A percentile compares a stretch with the other conserved stretches of the same genome.
These are phyloP conservation scores for Tuctoria greenei DNA, from an alignment of 176 grass and related monocot genomes.

Conservation along the genomic window DNA sequence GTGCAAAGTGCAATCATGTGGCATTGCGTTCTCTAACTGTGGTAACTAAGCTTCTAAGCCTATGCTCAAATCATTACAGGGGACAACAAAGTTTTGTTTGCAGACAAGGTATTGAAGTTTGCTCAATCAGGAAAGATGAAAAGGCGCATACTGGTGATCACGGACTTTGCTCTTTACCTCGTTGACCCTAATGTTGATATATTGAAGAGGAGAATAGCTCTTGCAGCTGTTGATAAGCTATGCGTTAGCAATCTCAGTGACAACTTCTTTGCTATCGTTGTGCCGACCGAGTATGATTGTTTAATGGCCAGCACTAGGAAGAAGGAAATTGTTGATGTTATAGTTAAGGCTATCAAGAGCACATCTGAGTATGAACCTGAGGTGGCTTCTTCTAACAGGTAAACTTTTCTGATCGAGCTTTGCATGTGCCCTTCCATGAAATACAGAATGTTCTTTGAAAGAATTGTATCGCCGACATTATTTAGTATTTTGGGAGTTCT, in stretches of 20 bases:
- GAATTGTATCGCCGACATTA: background rate
- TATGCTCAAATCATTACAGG: conserved; percentile 46
- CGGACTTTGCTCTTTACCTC: conserved; percentile 87
- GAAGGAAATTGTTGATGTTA: conserved; percentile 74
- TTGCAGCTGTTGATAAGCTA: conserved; percentile 81
- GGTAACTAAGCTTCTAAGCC: background rate
- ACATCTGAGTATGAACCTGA: conserved; percentile 81
- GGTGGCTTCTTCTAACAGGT: conserved; percentile 84
- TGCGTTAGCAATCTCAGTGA: conserved; percentile 76
- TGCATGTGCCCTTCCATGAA: background rate
- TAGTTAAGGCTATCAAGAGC: conserved; percentile 72
- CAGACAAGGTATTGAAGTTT: conserved; percentile 78
- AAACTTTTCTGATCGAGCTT: conserved; percentile 33
- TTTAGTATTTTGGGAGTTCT: background rate
- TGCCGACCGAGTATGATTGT: conserved; percentile 85
- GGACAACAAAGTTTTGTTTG: conserved; percentile 86
- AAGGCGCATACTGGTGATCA: conserved; percentile 75
- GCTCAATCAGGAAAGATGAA: conserved; percentile 94
- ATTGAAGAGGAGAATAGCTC: conserved; percentile 88
- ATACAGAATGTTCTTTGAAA: conserved; percentile 2
- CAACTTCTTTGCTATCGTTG: conserved; percentile 83
- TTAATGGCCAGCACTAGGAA: conserved; percentile 85
- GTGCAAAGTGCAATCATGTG: background rate
- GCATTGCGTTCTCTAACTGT: conserved; percentile 1
- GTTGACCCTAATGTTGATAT: conserved; percentile 84